phyloP scores from a whole-genome alignment of 2,329 filamentous ascomycete genomes.

The Pestalotiopsis sp. region DNA sequence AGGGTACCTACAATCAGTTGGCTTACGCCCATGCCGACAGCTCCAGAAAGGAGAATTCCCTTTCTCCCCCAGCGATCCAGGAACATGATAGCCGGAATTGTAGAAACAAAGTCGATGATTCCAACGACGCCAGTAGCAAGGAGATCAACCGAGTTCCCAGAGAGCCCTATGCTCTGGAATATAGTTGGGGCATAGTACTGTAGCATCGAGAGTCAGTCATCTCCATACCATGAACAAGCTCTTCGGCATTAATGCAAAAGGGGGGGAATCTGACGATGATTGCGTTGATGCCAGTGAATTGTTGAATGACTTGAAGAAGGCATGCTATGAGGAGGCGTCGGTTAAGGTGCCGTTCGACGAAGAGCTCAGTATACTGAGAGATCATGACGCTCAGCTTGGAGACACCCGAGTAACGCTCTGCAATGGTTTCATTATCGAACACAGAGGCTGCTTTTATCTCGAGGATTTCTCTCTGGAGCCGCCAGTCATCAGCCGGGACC shows the following conservation, averaged over 20 bases:
- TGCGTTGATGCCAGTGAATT: conserved; percentile 49
- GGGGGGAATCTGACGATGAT: conserved; percentile 31
- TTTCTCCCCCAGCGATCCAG: conserved; percentile 50
- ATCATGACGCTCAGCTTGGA: conserved; percentile 30
- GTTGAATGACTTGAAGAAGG: conserved; percentile 56
- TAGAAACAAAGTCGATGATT: conserved; percentile 53
- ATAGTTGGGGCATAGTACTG: conserved; percentile 48
- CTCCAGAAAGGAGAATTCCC: conserved; percentile 44
- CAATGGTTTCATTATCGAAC: conserved; percentile 32
- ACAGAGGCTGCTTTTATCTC: conserved; percentile 39
- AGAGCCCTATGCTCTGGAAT: conserved; percentile 43
- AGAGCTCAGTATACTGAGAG: conserved; percentile 31
- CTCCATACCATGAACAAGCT: not conserved
- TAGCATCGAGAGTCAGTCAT: not conserved
- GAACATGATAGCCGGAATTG: conserved; percentile 36
- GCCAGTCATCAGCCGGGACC: conserved; percentile 30
- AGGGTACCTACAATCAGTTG: conserved; percentile 29
- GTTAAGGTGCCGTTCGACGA: conserved; percentile 30
- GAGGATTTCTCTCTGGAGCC: conserved; percentile 33
- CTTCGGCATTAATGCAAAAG: not conserved
- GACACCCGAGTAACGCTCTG: conserved; percentile 31
- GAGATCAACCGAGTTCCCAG: conserved; percentile 43
- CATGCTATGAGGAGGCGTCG: conserved; percentile 56
- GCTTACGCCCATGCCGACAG: conserved; percentile 31
- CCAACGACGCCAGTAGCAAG: conserved; percentile 61